Percentiles rank a stretch among this genome's conserved stretches.
Conservation (phyloP, 2,329 filamentous ascomycete genomes). For the Tetracladium maxilliforme region DNA sequence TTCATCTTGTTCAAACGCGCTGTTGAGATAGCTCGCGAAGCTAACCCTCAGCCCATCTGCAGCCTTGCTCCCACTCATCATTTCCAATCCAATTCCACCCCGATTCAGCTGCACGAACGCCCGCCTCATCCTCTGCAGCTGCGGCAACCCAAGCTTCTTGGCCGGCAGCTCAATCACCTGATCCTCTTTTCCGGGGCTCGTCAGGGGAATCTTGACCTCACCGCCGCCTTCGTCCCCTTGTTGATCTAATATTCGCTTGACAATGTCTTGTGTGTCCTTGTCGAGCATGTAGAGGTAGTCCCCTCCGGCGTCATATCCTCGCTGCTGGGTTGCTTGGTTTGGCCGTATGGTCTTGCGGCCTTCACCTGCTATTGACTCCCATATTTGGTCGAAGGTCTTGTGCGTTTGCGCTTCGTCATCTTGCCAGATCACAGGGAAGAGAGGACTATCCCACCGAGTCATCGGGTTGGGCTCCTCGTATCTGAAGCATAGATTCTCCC, state of each 20-base stretch:
- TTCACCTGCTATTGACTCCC: conserved; percentile 41
- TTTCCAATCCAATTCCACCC: conserved; percentile 39
- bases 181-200: conserved; percentile 19
- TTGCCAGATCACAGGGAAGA: conserved; percentile 67
- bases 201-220: conserved; percentile 32
- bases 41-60: no score
- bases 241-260: conserved; percentile 53
- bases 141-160: conserved; percentile 53
- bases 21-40: conserved; percentile 56
- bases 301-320: conserved; percentile 47
- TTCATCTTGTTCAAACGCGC: conserved; percentile 50
- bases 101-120: conserved; percentile 66
- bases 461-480: conserved; percentile 82
- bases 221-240: conserved; percentile 42
- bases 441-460: conserved; percentile 70
- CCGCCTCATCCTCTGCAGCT: conserved; percentile 62
- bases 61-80: conserved; percentile 43
- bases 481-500: conserved; percentile 36
- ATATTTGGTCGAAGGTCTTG: conserved; percentile 59
- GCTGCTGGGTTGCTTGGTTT: conserved; percentile 70
- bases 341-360: conserved; percentile 50
- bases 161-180: conserved; percentile 50
- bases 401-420: conserved; percentile 55
- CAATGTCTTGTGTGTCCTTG: conserved; percentile 61
- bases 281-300: conserved; percentile 75